Percentiles rank a stretch among this genome's conserved stretches.
Conservation (phyloP, 306 rosid genomes). For the Begonia peltatifolia region DNA sequence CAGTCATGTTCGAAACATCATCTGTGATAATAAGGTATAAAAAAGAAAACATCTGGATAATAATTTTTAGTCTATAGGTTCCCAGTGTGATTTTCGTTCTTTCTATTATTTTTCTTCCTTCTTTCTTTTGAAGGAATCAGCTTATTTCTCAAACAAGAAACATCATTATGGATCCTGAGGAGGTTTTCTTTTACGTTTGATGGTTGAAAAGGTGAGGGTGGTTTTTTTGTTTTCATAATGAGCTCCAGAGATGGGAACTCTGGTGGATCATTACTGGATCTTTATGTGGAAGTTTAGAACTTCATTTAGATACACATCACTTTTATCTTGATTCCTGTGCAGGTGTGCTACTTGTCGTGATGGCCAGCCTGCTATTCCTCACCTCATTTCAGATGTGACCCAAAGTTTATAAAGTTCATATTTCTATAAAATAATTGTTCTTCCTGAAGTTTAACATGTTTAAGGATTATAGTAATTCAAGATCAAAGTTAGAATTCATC, state of each 20-base stretch:
- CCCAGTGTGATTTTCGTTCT: slow-evolving; percentile 19
- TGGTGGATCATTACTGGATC: slow-evolving; percentile 28
- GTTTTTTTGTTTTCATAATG: slow-evolving; percentile 22
- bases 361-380: slow-evolving; percentile 63
- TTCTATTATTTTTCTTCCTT: slow-evolving; percentile 26
- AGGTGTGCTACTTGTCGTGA: slow-evolving; percentile 70
- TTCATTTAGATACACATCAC: slow-evolving; percentile 57
- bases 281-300: slow-evolving; percentile 19
- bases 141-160: slow-evolving; percentile 35
- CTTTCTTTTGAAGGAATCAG: slow-evolving; percentile 41
- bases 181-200: slow-evolving; percentile 23
- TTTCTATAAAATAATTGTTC: slow-evolving; percentile 30
- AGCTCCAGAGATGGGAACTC: slow-evolving; percentile 20
- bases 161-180: slow-evolving; percentile 29
- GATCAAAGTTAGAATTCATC: slow-evolving; percentile 25
- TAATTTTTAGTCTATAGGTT: slow-evolving; percentile 21
- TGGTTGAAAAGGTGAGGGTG: slow-evolving; percentile 40
- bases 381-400: slow-evolving; percentile 62
- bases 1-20: no score
- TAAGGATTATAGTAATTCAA: neutral
- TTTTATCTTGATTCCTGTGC: slow-evolving; percentile 84
- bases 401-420: slow-evolving; percentile 56
- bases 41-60: slow-evolving; percentile 7
- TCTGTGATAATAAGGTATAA: slow-evolving; percentile 14
- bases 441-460: slow-evolving; percentile 15